Evolutionary conservation across 2,329 filamentous ascomycete genomes (phyloP), one percentile per base, ranked within the genome.

Genomic region (Fusarium sp.): DNA sequence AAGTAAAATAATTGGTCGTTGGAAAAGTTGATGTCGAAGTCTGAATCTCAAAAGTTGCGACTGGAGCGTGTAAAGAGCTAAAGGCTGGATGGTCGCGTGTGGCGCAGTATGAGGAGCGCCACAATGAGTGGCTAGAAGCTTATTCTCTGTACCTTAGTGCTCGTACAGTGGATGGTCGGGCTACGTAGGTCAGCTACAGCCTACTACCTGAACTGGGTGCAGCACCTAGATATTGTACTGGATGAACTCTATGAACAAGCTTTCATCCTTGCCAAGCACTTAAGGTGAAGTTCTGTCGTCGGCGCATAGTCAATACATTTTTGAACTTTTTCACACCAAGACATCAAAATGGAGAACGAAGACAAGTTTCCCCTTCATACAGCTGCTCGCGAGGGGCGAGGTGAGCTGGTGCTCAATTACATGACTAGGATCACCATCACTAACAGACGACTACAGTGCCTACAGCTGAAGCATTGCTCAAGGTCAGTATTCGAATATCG

Each of bases 351-450:
- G 54, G 77, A 81, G 9, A 70, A 55, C 7, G 79, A 84, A 46
- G 84, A 89, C 54, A 93, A 91, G 75, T 98, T 91, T 74, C 92
- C 94, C 29, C 91, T 98, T 45, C 95, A 98, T 78, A 92, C 92
- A 72, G 95, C 95, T 44, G 91, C 92, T 67, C 88, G 95, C 60
- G 93, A 97, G 79, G 94, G 95, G 44, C 92, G 89, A 84, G 87
- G 95, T 97, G 86, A 78, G 86, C 74, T 56, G 15, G 7, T 20
- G 9, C 30, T 45, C n/a, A 60, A 54, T 61, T 59, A 50, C 29
- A 27, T 25, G 34, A 24, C 44, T 40, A 18, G 27, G 24, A 59
- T 34, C 34, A 51, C 46, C 43, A 44, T 22, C 45, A 52, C 67
- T 74, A 59, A 75, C 59, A 56, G 9, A 29, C 16, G 20, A 51